A percentile compares a stretch with the other conserved stretches of the same genome.
phyloP scores from a whole-genome alignment of 2,329 filamentous ascomycete species.

The Scedosporium minutisporum region DNA sequence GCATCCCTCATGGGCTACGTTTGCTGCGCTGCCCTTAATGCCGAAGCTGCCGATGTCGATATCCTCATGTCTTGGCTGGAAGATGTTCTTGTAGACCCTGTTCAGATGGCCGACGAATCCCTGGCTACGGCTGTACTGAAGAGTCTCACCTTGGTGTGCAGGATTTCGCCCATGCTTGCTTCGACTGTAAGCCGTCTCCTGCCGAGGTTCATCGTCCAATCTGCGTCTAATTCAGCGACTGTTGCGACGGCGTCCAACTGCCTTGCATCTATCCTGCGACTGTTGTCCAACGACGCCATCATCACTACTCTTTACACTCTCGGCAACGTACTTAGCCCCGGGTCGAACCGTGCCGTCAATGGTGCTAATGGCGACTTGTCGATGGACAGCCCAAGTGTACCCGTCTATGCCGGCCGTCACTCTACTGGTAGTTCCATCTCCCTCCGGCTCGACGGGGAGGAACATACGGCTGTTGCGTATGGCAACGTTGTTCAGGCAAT shows the following conservation, averaged over 20 bases:
- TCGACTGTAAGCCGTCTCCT: slow-evolving; percentile 69
- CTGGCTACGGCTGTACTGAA: slow-evolving; percentile 72
- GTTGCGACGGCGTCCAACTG: slow-evolving; percentile 74
- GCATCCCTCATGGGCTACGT: slow-evolving; percentile 73
- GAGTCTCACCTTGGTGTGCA: slow-evolving; percentile 72
- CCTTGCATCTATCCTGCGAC: slow-evolving; percentile 69
- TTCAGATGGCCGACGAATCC: slow-evolving; percentile 71
- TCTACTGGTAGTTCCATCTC: slow-evolving; percentile 72
- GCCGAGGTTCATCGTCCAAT: slow-evolving; percentile 80
- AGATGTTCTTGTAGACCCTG: slow-evolving; percentile 64
- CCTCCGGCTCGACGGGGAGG: slow-evolving; percentile 62
- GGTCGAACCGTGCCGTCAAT: slow-evolving; percentile 45
- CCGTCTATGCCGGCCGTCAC: slow-evolving; percentile 44
- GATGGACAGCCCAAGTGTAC: slow-evolving; percentile 15
- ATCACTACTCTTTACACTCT: slow-evolving; percentile 94
- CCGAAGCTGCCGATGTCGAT: slow-evolving; percentile 71
- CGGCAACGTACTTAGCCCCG: slow-evolving; percentile 86
- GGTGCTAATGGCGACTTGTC: slow-evolving; percentile 25
- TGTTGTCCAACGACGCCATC: slow-evolving; percentile 81
- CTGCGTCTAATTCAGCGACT: slow-evolving; percentile 57
- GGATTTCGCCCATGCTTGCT: slow-evolving; percentile 61
- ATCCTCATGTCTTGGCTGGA: slow-evolving; percentile 78
- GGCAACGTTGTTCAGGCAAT: slow-evolving; percentile 91
- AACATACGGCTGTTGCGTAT: slow-evolving; percentile 69
- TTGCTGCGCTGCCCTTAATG: slow-evolving; percentile 74